Evolutionary conservation across 805 yeast genomes (phyloP), one percentile per base, ranked within the genome.

Genomic region (Ogataea corticis): DNA sequence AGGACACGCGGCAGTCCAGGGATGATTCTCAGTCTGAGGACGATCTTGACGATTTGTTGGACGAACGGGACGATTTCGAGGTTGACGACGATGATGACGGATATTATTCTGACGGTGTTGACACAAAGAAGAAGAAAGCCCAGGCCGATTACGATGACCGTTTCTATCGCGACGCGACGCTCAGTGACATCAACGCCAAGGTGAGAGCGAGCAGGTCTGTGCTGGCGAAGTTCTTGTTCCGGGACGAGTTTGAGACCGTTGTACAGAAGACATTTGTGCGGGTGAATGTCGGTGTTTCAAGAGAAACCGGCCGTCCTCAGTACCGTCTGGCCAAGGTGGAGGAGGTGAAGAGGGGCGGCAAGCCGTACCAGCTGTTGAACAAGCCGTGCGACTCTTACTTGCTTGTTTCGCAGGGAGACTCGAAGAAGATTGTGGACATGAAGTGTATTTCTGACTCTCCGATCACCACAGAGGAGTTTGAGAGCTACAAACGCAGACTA

Each of bases 271-370:
- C 95, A 40, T 88, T 75, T 62, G 96, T 91, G 29, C 79, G 91
- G 54, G 82, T 94, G 44, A 90, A 88, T 62, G 78, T 94, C 45
- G 96, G 97, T 9, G 59, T 71, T 33, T 85, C 83, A 57, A 75
- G 75, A 45, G 75, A 80, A 36, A 77, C 82, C 11, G 80, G 84
- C 25, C 71, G 73, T 57, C 77, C 84, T 10, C 77, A 79, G 42
- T 92, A 94, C 67, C 77, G 97, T 57, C 77, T 92, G 79, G 96
- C 92, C 39, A 84, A 80, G 60, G 81, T 94, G 35, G 85, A 83
- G 54, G 84, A 79, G 44, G 78, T 86, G 7, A 58, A 50, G 37
- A 51, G 61, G 33, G 63, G 63, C 9, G 69, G 67, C 6, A 71
- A 67, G 45, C 67, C 70, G 10, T 79, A 79, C 56, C 63, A 62